phyloP scores from a whole-genome alignment of 257 asterid genomes.

The Solanum acaule region DNA sequence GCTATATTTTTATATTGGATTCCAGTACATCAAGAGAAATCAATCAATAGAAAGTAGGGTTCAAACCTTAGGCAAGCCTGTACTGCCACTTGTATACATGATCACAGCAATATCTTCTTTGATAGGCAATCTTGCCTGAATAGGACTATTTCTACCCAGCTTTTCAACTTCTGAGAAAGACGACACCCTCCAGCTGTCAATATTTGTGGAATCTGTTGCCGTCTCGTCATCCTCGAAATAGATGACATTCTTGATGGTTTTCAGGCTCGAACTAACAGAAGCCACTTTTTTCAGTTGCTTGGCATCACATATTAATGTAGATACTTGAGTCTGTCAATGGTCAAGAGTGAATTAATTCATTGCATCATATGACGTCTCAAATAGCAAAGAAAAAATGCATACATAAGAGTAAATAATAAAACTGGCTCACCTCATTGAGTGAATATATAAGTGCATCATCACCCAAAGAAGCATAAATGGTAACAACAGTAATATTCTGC shows the following conservation, averaged over 20 bases:
- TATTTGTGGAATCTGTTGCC: conserved; percentile 26
- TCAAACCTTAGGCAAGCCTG: conserved; percentile 83
- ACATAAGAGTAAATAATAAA: background rate
- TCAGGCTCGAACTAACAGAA: conserved; percentile 51
- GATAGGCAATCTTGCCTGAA: conserved; percentile 48
- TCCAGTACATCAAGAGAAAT: background rate
- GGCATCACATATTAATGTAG: conserved; percentile 77
- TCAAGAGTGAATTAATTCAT: background rate
- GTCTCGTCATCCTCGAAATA: conserved; percentile 58
- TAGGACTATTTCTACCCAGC: conserved; percentile 53
- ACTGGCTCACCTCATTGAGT: conserved; percentile 59
- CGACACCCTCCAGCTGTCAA: conserved; percentile 40
- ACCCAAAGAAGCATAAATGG: conserved; percentile 82
- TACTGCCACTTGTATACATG: conserved; percentile 98
- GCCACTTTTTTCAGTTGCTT: conserved; percentile 70
- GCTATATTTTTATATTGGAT: background rate
- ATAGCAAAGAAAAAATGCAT: background rate
- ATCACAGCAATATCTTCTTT: conserved; percentile 82
- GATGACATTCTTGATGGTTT: conserved; percentile 45
- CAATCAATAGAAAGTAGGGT: background rate
- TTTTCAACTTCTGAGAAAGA: conserved; percentile 71
- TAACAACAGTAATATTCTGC: conserved; percentile 77
- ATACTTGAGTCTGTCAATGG: conserved; percentile 68
- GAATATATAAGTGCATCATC: conserved; percentile 86
- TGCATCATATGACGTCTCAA: background rate